phyloP scores from a whole-genome alignment of 2,329 filamentous ascomycete species.

The Elsinoe batatas region DNA sequence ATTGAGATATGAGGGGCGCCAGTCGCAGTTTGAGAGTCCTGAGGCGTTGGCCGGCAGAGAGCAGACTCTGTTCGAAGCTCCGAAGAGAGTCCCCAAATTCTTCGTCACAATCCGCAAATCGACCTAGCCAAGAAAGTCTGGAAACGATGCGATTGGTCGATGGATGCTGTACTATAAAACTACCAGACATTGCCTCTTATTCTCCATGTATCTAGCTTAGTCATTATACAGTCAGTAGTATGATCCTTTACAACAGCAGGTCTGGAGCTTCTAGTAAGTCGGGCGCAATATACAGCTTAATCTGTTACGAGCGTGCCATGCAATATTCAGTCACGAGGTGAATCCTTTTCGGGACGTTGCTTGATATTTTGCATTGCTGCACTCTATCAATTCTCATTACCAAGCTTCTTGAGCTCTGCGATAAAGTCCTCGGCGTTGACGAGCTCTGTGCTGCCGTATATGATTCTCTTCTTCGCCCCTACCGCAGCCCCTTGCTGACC shows the following conservation, averaged over 20 bases:
- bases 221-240: too few species aligned
- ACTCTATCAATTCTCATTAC: conserved; percentile 41
- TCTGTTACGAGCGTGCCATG: background rate
- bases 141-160: background rate
- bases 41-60: background rate
- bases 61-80: background rate
- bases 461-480: conserved; percentile 64
- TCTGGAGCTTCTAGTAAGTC: too few species aligned
- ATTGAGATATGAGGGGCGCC: background rate
- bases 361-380: background rate
- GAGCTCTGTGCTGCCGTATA: conserved; percentile 84
- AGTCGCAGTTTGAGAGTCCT: background rate
- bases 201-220: background rate
- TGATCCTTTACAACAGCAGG: too few species aligned
- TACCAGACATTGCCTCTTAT: background rate
- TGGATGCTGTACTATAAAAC: too few species aligned
- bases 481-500: conserved; percentile 42
- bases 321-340: too few species aligned
- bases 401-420: conserved; percentile 47
- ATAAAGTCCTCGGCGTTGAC: conserved; percentile 55
- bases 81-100: background rate
- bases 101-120: background rate
- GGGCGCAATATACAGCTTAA: too few species aligned
- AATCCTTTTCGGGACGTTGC: background rate
- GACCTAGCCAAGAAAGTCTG: background rate